A percentile compares a stretch with the other conserved stretches of the same genome.
These are phyloP conservation scores for Salix brachista DNA, from an alignment of 345 rosid species.

Conservation along the genomic window DNA sequence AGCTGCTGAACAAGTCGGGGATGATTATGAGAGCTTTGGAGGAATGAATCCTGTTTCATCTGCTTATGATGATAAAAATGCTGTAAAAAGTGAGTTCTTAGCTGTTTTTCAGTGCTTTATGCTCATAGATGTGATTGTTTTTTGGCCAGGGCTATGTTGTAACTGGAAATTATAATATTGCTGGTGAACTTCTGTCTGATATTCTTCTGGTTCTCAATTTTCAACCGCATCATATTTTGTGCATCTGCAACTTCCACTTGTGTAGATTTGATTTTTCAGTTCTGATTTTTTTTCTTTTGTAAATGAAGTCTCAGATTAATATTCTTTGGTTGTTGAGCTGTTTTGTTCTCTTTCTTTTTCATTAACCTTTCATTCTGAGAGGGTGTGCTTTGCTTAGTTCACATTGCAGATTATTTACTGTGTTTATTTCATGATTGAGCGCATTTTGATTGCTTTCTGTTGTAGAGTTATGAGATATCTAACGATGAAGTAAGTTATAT, in stretches of 20 bases:
- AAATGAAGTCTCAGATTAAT: background rate
- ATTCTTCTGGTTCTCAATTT: background rate
- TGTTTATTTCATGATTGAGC: background rate
- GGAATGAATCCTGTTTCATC: slow-evolving; percentile 51
- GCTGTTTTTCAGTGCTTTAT: background rate
- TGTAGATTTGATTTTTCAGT: background rate
- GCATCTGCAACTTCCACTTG: background rate
- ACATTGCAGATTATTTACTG: background rate
- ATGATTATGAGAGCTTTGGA: slow-evolving; percentile 54
- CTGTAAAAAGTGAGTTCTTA: slow-evolving; percentile 46
- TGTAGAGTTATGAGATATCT: background rate
- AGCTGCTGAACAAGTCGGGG: slow-evolving; percentile 56
- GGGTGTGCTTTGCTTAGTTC: background rate
- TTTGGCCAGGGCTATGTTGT: background rate
- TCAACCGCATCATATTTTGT: background rate
- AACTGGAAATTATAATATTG: background rate
- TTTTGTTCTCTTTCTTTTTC: background rate
- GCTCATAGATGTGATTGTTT: background rate
- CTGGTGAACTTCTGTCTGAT: background rate
- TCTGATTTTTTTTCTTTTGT: background rate
- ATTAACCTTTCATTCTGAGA: background rate
- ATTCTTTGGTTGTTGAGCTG: background rate
- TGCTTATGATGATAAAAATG: slow-evolving; percentile 62
- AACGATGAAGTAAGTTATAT: background rate
- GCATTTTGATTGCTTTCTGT: background rate